Percentiles rank a stretch among this genome's conserved stretches.
phyloP scores from a whole-genome alignment of 169 alveolate species.

The Plasmodium cynomolgi region DNA sequence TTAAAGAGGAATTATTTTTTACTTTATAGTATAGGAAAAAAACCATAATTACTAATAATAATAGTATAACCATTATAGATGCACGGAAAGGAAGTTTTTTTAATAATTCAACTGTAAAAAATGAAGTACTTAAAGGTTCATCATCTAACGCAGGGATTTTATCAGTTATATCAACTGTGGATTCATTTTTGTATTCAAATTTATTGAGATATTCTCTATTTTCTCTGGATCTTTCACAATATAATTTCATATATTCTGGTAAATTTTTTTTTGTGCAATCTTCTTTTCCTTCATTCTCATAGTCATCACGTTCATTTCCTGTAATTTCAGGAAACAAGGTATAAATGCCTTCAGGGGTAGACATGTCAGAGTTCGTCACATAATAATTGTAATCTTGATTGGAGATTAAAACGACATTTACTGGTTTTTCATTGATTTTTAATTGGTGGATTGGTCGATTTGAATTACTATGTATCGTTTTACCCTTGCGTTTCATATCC shows the following conservation, averaged over 20 bases:
- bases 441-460: neutral
- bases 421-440: neutral
- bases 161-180: neutral
- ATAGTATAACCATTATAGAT: neutral
- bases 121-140: neutral
- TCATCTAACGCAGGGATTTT: neutral
- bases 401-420: neutral
- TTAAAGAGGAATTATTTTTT: neutral
- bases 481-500: neutral
- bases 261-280: neutral
- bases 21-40: neutral
- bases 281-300: neutral
- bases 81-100: neutral
- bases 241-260: neutral
- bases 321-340: neutral
- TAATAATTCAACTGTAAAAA: neutral
- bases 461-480: neutral
- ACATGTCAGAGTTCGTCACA: neutral
- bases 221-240: neutral
- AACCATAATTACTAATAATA: neutral
- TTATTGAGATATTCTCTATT: neutral
- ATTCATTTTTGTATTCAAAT: neutral
- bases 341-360: neutral
- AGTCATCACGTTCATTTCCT: neutral
- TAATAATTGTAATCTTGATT: neutral